Base-by-base conservation (phyloP, 1,139 yeast genomes). In the Taphrina betulina region DNA sequence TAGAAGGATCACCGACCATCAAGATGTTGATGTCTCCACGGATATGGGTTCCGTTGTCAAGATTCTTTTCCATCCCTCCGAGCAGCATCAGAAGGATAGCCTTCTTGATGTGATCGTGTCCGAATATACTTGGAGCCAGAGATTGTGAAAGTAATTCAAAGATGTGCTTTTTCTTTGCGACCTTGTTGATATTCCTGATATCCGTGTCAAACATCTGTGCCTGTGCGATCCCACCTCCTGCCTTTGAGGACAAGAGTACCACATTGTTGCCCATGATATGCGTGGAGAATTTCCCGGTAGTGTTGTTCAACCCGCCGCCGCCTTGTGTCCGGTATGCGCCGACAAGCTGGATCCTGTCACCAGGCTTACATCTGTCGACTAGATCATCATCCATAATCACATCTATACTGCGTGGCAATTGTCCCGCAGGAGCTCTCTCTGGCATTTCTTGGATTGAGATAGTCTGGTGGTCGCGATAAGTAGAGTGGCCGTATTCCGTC, bases 1-100 rank as follows among this genome's bases (percentile, higher is more conserved):
- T 92, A 4, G 97, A 89, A 4, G 99, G 99, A 70, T 92, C 99
- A 72, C 99, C 99, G 37, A 92, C 97, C 95, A 92, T 86, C 55
- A 92, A 75, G 58, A 92, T 77, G 67, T 92, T 92, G 68, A 92
- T 92, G 72, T 94, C 98, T 73, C 99, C 98, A 77, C 99, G 84
- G 67, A 92, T 82, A 72, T 92, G 98, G 8, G 97, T 85, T 12
- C 98, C 98, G 66, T 92, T 90, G 51, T 84, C 95, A 66, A 94
- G 76, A 69, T 92, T 92, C 72, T 92, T 92, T 66, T 94, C 97
- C 44, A 84, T 83, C 67, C 99, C 98, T 55, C 98, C 96, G 60
- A 92, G 72, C 58, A 92, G 74, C 95, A 89, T 86, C 58, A 94
- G 76, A 59, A 94, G 73, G 35, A 92, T 92, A 0, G 98, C 97